Base-by-base conservation (phyloP, 179 eudicot species). In the Amaranthus tricolor region DNA sequence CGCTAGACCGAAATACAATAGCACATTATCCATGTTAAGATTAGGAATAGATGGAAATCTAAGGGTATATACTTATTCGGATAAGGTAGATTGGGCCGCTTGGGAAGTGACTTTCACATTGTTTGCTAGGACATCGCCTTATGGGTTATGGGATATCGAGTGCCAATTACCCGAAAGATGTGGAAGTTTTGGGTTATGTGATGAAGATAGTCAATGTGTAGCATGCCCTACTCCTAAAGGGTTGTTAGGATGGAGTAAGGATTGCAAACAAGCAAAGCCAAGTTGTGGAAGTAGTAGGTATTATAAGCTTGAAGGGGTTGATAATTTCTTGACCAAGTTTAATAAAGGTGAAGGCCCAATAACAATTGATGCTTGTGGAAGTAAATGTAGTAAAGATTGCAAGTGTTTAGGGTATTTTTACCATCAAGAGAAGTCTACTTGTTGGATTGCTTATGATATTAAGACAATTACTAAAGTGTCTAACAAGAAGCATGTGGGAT, bases 191-290 rank as follows among this genome's bases (percentile, higher is more conserved):
- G 94, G 91, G 63, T 62, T 90, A 11, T 86, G 94, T 56, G 82
- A 85, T 64, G 86, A 88, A 63, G 81, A 85, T 20, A 73, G 65
- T 71, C 89, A 86, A 60, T 90, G 91, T 40, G 86, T 90, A 19
- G 92, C 86, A 17, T 90, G 95, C 73, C 92, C 90, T 44, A 75
- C 80, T 24, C 77, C 87, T 0, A 76, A 78, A 44, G 89, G 96
- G 64, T 48, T 86, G 40, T 7, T 77, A 68, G 92, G 91, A 0
- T 90, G 88, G 92, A 87, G 81, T 82, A 78, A 88, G 71, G 74
- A 64, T 5, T 88, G 92, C 57, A 70, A 72, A 43, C 79, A 85
- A 45, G 79, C 84, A 0, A 76, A 79, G 75, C 57, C 80, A 16
- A 73, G 31, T 15, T 88, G 87, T 58, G 76, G 76, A 16, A 67